phyloP scores from a whole-genome alignment of 1,139 yeast genomes.

The Pichia terricola region DNA sequence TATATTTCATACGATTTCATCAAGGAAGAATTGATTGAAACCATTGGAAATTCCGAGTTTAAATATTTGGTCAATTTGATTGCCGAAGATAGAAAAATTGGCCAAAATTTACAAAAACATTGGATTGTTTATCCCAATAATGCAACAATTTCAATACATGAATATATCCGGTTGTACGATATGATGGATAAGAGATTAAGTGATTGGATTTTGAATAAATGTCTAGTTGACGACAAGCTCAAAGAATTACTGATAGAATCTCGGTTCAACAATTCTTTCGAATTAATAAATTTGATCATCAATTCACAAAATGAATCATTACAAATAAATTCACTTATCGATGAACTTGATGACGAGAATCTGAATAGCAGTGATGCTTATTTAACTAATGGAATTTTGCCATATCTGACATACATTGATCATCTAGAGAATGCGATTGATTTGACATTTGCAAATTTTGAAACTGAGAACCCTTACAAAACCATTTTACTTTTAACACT shows the following conservation, averaged over 20 bases:
- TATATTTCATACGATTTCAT: conserved; percentile 5
- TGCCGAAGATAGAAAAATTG: not conserved
- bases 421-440: conserved; percentile 8
- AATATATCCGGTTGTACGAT: conserved; percentile 8
- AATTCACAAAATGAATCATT: conserved; percentile 6
- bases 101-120: not conserved
- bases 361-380: not conserved
- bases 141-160: not conserved
- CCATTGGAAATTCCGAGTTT: conserved; percentile 1
- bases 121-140: conserved; percentile 7
- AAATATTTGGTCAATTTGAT: conserved; percentile 2
- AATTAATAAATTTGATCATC: conserved; percentile 1
- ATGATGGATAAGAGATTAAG: conserved; percentile 7
- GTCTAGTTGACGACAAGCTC: conserved; percentile 1
- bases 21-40: conserved; percentile 4
- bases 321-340: conserved; percentile 7
- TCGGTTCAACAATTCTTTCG: conserved; percentile 1
- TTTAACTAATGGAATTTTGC: conserved; percentile 5
- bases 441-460: conserved; percentile 4
- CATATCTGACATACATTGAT: conserved; percentile 12
- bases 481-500: conserved; percentile 4
- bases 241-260: not conserved
- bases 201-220: conserved; percentile 9
- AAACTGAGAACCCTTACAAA: conserved; percentile 9
- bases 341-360: conserved; percentile 2